Conservation (phyloP, 2,329 filamentous ascomycete genomes). For the Setomelanomma holmii region DNA sequence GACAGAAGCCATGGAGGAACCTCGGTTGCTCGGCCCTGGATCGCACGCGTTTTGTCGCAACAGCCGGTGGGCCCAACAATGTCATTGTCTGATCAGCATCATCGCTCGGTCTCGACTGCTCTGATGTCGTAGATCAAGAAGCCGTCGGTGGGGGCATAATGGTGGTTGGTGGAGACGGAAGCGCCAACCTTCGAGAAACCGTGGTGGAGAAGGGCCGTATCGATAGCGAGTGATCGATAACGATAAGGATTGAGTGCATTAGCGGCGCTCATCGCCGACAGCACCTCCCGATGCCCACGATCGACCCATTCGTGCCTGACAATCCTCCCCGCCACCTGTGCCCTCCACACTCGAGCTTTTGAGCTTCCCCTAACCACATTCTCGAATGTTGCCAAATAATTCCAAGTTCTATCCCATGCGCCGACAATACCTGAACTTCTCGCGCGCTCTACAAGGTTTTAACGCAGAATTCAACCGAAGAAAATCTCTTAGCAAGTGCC, state of each 20-base stretch:
- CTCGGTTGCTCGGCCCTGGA: too few species aligned
- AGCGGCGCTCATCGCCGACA: constrained; percentile 5
- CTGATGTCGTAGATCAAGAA: constrained; percentile 1
- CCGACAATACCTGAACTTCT: background rate
- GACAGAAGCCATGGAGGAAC: too few species aligned
- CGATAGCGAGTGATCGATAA: too few species aligned
- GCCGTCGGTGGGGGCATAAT: background rate
- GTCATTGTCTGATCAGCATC: background rate
- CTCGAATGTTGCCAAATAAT: too few species aligned
- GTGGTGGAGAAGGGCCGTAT: constrained; percentile 26
- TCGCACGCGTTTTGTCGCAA: too few species aligned
- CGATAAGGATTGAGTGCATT: constrained; percentile 23
- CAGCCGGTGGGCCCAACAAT: background rate
- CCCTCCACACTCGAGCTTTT: background rate
- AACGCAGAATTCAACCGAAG: background rate
- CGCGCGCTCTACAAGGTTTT: background rate
- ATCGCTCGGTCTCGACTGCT: background rate
- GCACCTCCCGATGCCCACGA: constrained; percentile 9
- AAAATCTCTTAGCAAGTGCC: background rate
- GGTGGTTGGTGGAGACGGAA: background rate
- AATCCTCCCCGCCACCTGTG: background rate
- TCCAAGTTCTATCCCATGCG: too few species aligned
- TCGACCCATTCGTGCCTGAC: background rate
- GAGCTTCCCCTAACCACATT: too few species aligned
- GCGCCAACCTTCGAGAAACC: constrained; percentile 2